Base-by-base conservation (phyloP, 2,329 filamentous ascomycete species). In the Hypoxylon sp. region DNA sequence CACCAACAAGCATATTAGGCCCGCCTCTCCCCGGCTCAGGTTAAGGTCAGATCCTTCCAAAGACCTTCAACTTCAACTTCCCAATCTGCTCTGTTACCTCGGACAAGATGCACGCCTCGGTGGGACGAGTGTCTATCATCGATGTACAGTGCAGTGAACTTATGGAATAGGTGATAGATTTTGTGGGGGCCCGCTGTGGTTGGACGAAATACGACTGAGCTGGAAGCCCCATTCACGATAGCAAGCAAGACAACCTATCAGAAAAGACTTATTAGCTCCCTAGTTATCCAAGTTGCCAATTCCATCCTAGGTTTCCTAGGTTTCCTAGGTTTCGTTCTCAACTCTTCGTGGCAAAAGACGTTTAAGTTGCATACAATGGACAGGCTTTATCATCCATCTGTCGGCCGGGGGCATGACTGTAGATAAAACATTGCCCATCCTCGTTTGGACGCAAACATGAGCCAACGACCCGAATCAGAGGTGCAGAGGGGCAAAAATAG, bases 181-280 rank as follows among this genome's bases (percentile, higher is more conserved):
- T 66, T 60, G 66, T 66, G 63, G 63, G 49, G 62, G 50, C 49
- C 46, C 46, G 60, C 61, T 74, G 77, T 82, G 80, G 80, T 82
- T 82, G 80, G 80, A 80, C 75, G 64, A 65, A 76, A 79, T 82
- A 82, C 80, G 80, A 79, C 50, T 17, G 25, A 51, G 60, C 50
- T 38, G 66, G 65, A 72, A 70, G 70, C 71, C 63, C 64, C 71
- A 67, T 69, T 72, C 68, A 65, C 64, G 70, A 75, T 73, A 70
- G 58, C 63, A 65, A 70, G 67, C 62, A 72, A 72, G 57, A 70
- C 60, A 43, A 60, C 68, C 63, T 63, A 68, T 72, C 70, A 67
- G 63, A 23, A 36, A 30, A 46, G 34, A 56, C 53, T 55, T 61
- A 72, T 71, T 66, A 68, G 69, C 67, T 65, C 63, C 63, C 66